Evolutionary conservation across 257 asterid species (phyloP), one percentile per base, ranked within the genome.

Genomic region (Haberlea rhodopensis): DNA sequence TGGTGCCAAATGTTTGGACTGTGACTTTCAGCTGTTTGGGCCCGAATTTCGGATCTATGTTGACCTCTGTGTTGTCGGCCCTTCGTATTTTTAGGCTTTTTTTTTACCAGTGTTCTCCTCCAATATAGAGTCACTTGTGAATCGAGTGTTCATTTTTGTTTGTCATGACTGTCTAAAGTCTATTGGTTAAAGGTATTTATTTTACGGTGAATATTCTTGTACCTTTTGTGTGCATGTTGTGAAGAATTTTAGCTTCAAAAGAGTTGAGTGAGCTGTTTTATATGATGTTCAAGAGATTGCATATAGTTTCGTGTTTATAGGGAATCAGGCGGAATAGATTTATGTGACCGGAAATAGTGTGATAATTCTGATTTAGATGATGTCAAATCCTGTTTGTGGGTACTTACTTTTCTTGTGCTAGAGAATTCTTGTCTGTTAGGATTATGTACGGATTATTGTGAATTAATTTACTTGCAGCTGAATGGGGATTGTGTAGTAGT

Each of bases 1-100:
- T 15, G 51, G 16, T 43, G 20, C 51, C 51, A 43, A 16, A 4
- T 43, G 37, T 53, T 54, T 66, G 80, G 73, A 69, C 71, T 63
- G 74, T 68, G 74, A 71, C 72, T 60, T 67, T 64, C 82, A 57
- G 73, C 48, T 75, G 78, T 69, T 57, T 6, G 43, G 77, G 82
- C 84, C 60, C 21, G 54, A 68, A 76, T 80, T 81, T 72, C 85
- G 90, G 96, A 87, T 87, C 96, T 81, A 78, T 43, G 7, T 43
- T 15, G 8, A 43, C 51, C 51, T 43, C 51, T 62, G 62, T 69
- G 60, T 82, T 75, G 81, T 65, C 71, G 66, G 71, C 76, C 56
- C 32, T 43, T 65, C 83, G 63, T 69, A 28, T 55, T 77, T 80
- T 74, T 74, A 75, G 89, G 84, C 75, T 46, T 87, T 82, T 73